Evolutionary conservation across 2,329 filamentous ascomycete genomes (phyloP), one percentile per base, ranked within the genome.

Genomic region (Sclerotinia borealis): DNA sequence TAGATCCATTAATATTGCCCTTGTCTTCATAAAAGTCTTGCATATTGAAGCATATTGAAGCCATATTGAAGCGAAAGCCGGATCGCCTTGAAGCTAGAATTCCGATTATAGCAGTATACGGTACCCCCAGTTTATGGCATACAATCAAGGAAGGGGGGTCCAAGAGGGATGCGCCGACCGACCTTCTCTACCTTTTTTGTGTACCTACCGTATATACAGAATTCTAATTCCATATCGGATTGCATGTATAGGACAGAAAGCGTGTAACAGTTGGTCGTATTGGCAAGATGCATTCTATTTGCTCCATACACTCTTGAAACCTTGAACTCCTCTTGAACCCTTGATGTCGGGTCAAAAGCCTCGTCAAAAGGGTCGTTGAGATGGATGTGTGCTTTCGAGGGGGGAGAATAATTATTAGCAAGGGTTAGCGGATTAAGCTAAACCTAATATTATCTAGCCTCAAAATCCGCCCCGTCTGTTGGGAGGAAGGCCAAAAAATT

Each of bases 381-480:
- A 39, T 60, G 11, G 17, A 27, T 27, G 22, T 55, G 27, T 56
- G 39, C 37, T 60, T 31, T 51, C 13, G 49, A 47, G 49, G 47
- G 19, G 41, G 22, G 29, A 39, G 5, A 47, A 25, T 6, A 19
- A 22, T 41, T 41, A 58, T 47, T 11, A 8, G 15, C 60, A 56
- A 31, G 60, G 60, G 1, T 62, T 6, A 10, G 0, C 0, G 7
- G 9, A 8, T 27, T 4, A 56, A 31, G 25, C 60, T 62, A 62
- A 31, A 11, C 60, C 60, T 13, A 31, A 56, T 62, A 5, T 27
- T 22, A 15, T 31, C 50, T 62, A 62, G 60, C 29, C 25, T 27
- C 37, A 48, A n/a, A n/a, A 45, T 49, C 39, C 22, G 48, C 60
- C 25, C 60, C 31, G 60, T 62, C 60, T 62, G 60, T 62, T 62